A percentile compares a stretch with the other conserved stretches of the same genome.
Conservation (phyloP, 371 early-diverging fungal genomes). For the Rhizopus microsporus region DNA sequence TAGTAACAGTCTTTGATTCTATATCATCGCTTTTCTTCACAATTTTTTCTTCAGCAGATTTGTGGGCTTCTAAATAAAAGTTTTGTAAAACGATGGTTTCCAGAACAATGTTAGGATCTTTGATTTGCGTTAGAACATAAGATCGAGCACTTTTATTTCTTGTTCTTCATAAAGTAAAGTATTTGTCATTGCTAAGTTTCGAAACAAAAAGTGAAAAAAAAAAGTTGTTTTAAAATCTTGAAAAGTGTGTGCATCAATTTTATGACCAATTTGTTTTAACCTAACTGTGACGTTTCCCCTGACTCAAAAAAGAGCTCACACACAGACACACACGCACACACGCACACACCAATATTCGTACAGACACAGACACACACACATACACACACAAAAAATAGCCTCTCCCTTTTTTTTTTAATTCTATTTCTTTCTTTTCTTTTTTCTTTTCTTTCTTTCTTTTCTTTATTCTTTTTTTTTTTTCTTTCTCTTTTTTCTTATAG, state of each 20-base stretch:
- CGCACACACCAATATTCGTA: not conserved
- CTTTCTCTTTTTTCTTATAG: constrained; percentile 3
- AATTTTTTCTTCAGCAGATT: constrained; percentile 10
- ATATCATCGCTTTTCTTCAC: constrained; percentile 7
- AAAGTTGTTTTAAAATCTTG: constrained; percentile 6
- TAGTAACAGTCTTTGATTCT: constrained; percentile 2
- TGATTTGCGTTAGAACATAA: constrained; percentile 11
- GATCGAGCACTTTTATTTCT: constrained; percentile 8
- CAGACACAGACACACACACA: not conserved
- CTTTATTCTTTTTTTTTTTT: constrained; percentile 4
- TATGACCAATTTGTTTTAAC: not conserved
- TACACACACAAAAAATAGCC: not conserved
- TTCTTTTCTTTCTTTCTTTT: not conserved
- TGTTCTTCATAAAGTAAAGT: constrained; percentile 11
- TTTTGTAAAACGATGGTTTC: constrained; percentile 11
- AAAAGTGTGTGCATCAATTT: too few relatives aligned
- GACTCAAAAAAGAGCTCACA: not conserved
- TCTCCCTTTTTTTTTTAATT: constrained; percentile 5
- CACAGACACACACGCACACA: not conserved
- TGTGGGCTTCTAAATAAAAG: constrained; percentile 8
- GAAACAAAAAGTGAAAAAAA: constrained; percentile 4
- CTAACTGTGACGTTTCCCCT: too few relatives aligned
- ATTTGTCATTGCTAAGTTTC: constrained; percentile 7
- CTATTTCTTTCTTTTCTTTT: constrained; percentile 13
- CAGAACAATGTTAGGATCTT: constrained; percentile 14